Base-by-base conservation (phyloP, 2,329 filamentous ascomycete genomes). In the Hymenoscyphus salicellus region DNA sequence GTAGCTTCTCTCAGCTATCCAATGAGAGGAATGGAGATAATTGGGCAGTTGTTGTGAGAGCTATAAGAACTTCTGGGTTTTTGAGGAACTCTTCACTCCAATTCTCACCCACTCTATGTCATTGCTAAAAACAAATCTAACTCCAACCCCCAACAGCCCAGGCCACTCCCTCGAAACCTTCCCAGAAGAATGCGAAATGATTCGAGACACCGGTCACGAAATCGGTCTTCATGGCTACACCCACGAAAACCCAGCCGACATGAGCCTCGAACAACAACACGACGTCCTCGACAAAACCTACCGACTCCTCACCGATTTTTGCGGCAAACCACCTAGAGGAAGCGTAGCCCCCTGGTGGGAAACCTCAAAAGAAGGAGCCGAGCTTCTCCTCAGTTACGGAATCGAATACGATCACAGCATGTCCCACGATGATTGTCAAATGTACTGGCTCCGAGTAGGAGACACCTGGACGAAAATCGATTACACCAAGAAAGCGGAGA, bases 331-430 rank as follows among this genome's bases (percentile, higher is more conserved):
- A 0, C 90, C 90, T 0, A 80, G 88, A 0, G 90, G 90, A 0
- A 88, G 83, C 46, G 89, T 92, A 0, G 89, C 89, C 0, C 90
- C 90, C 0, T 93, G 85, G 81, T 93, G 89, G 89, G 89, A 92
- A 73, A 87, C 85, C 0, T 87, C 84, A 65, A 82, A 85, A 68
- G 89, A 91, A 72, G 88, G 87, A 3, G 84, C 85, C 0, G 84
- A 90, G 68, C 76, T 90, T 17, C 78, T 90, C 70, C 79, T 89
- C 17, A 82, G 80, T 67, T 90, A 90, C 71, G 87, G 88, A 16
- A 85, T 90, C 66, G 86, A 89, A 69, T 90, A 90, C 71, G 88
- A 90, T 70, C 87, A 90, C 72, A 84, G 80, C 65, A 88, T 90
- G 83, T 82, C 79, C 59, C 86, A 89, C 72, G 80, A 89, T 60